Conservation (phyloP, 352 stramenopile species). For the Globisporangium paroecandrum region DNA sequence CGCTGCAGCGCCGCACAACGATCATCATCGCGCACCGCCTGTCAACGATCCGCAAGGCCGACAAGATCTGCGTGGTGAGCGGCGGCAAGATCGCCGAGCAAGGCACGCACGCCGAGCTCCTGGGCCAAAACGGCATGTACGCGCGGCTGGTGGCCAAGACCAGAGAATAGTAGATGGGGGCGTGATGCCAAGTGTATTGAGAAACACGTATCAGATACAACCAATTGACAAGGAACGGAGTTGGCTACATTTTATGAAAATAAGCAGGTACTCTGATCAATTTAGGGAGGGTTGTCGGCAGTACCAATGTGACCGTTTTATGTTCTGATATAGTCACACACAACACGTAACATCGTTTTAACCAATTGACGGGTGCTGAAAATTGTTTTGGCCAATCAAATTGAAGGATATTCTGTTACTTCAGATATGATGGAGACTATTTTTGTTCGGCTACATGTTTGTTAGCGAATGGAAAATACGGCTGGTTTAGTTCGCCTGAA, state of each 20-base stretch:
- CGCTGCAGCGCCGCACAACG: slow-evolving; percentile 23
- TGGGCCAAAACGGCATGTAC: slow-evolving; percentile 13
- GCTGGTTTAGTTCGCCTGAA: too few relatives aligned
- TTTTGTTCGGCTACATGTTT: too few relatives aligned
- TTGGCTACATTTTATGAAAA: neutral
- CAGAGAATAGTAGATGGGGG: neutral
- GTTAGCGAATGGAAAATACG: too few relatives aligned
- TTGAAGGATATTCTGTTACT: neutral
- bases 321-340: too few relatives aligned
- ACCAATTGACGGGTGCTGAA: neutral
- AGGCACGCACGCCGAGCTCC: slow-evolving; percentile 16
- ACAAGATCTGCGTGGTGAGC: slow-evolving; percentile 21
- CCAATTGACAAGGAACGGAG: too few relatives aligned
- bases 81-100: slow-evolving; percentile 18
- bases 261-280: neutral
- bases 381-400: neutral
- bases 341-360: neutral
- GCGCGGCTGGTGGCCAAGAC: slow-evolving; percentile 6
- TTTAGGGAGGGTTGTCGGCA: neutral
- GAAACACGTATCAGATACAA: too few relatives aligned
- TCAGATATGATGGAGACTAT: neutral
- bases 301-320: too few relatives aligned
- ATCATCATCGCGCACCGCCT: slow-evolving; percentile 40
- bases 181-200: too few relatives aligned
- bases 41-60: slow-evolving; percentile 24